Conservation (phyloP, 805 yeast species). For the Suhomyces faveliae region DNA sequence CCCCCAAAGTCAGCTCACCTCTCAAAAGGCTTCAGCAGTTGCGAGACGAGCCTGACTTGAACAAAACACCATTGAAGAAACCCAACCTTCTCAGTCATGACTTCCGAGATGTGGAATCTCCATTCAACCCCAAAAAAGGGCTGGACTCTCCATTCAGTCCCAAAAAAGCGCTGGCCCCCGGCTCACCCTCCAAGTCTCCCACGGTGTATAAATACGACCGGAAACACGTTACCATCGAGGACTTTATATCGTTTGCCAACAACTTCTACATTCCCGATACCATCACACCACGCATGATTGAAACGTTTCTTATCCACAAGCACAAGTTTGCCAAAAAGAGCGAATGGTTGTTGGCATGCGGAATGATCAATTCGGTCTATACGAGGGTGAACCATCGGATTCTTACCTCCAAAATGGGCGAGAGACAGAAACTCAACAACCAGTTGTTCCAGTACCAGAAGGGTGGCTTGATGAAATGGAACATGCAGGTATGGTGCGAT, state of each 20-base stretch:
- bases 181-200: conserved; percentile 3
- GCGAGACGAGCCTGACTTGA: conserved; percentile 14
- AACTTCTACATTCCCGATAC: conserved; percentile 60
- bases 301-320: conserved; percentile 49
- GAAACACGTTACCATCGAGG: conserved; percentile 31
- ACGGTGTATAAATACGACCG: conserved; percentile 15
- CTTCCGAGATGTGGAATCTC: conserved; percentile 24
- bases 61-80: not conserved
- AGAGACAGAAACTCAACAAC: conserved; percentile 46
- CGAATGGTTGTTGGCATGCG: conserved; percentile 71
- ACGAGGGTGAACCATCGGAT: conserved; percentile 50
- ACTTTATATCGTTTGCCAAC: conserved; percentile 52
- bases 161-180: not conserved
- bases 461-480: conserved; percentile 51
- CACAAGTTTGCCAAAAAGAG: conserved; percentile 51
- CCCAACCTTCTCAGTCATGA: conserved; percentile 5
- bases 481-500: conserved; percentile 51
- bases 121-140: conserved; percentile 20
- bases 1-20: conserved; percentile 37
- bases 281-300: conserved; percentile 48
- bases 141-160: conserved; percentile 18
- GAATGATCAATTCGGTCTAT: conserved; percentile 60
- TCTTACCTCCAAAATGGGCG: conserved; percentile 47
- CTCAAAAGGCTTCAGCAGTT: conserved; percentile 33
- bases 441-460: conserved; percentile 52